These are phyloP conservation scores for Colletotrichum lindemuthianum DNA, from an alignment of 2,329 filamentous ascomycete species.

Conservation along the genomic window DNA sequence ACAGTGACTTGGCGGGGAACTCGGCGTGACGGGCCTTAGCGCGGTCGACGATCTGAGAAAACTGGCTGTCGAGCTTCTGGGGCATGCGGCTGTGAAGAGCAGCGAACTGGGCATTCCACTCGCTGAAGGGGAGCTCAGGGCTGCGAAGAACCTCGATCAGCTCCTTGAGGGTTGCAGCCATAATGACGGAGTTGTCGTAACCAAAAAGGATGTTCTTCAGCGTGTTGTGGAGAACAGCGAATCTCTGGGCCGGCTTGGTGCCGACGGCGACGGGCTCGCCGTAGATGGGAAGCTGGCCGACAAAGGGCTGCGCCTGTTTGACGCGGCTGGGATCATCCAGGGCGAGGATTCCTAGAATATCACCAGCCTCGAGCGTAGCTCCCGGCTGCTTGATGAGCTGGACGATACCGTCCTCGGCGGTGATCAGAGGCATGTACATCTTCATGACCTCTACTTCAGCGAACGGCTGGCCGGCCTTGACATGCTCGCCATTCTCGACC, in stretches of 20 bases:
- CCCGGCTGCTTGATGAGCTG: conserved; percentile 99
- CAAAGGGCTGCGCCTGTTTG: conserved; percentile 94
- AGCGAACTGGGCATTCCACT: conserved; percentile 96
- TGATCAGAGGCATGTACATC: conserved; percentile 99
- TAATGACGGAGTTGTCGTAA: conserved; percentile 97
- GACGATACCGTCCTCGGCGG: conserved; percentile 94
- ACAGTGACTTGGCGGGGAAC: conserved; percentile 90
- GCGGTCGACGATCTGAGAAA: conserved; percentile 87
- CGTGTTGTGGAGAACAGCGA: conserved; percentile 79
- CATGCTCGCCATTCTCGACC: conserved; percentile 93
- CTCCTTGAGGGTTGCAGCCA: conserved; percentile 86
- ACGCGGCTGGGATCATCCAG: conserved; percentile 95
- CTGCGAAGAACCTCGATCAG: conserved; percentile 91
- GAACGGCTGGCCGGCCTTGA: conserved; percentile 90
- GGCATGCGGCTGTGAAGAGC: conserved; percentile 98
- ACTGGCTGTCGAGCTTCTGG: conserved; percentile 84
- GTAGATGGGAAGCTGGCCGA: conserved; percentile 87
- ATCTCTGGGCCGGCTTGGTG: conserved; percentile 90
- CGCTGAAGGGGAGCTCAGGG: conserved; percentile 91
- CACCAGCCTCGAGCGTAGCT: conserved; percentile 95
- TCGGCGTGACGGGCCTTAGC: conserved; percentile 81
- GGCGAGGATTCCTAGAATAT: conserved; percentile 96
- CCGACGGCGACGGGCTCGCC: conserved; percentile 89
- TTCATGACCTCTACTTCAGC: conserved; percentile 99
- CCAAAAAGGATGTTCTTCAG: conserved; percentile 89